A percentile compares a stretch with the other conserved stretches of the same genome.
Evolutionary conservation across 768 basidiomycete genomes (phyloP).

Genomic region (Coprinellus aureogranulatus): DNA sequence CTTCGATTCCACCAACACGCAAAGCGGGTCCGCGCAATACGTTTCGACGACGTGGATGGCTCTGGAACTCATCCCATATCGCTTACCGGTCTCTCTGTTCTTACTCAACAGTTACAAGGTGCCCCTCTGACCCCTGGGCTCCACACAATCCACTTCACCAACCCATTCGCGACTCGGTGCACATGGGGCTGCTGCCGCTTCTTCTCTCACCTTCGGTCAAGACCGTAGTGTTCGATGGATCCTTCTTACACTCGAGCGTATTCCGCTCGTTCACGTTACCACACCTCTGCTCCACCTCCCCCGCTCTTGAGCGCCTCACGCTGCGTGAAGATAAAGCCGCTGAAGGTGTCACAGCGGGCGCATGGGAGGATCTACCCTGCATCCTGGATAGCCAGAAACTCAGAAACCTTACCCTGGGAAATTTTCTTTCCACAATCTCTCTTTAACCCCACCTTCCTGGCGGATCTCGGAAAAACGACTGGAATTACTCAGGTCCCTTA

Average conservation of each 20-base stretch:
- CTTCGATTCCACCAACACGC: not conserved
- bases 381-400: not conserved
- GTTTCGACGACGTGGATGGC: not conserved
- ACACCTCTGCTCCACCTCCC: not conserved
- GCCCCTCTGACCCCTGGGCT: not conserved
- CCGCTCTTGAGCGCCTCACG: not conserved
- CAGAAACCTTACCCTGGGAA: not conserved
- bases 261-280: slow-evolving; percentile 1
- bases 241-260: not conserved
- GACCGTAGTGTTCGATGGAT: not conserved
- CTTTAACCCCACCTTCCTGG: not conserved
- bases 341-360: not conserved
- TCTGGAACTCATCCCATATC: not conserved
- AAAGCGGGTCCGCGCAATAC: not conserved
- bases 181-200: not conserved
- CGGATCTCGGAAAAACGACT: not conserved
- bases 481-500: not conserved
- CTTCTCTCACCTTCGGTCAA: not conserved
- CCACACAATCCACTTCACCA: not conserved
- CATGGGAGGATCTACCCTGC: too few species aligned
- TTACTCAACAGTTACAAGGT: not conserved
- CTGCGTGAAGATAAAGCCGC: not conserved
- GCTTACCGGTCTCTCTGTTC: not conserved
- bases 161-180: not conserved
- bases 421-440: not conserved